These are phyloP conservation scores for Diplodia intermedia DNA, from an alignment of 2,329 filamentous ascomycete genomes.

Conservation along the genomic window DNA sequence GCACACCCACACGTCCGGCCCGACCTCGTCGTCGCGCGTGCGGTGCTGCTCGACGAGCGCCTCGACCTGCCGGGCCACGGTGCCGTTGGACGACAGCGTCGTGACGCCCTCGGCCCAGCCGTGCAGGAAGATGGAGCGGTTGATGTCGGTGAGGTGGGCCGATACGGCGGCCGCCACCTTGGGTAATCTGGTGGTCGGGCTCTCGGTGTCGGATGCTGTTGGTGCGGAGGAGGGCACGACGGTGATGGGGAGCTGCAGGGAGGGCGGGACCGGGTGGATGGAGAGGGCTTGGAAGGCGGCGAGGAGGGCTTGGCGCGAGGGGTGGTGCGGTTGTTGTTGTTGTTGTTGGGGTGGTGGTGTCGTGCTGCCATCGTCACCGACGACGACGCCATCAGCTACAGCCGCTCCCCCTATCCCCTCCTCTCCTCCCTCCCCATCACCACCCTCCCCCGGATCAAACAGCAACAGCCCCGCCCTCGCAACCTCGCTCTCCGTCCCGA, in stretches of 20 bases:
- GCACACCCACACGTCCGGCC: constrained; percentile 70
- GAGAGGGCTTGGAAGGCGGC: constrained; percentile 49
- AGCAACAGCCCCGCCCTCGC: constrained; percentile 66
- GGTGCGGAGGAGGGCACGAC: constrained; percentile 59
- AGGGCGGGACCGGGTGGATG: constrained; percentile 59
- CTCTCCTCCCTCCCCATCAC: constrained; percentile 36
- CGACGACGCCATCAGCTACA: neutral
- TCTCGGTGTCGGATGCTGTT: neutral
- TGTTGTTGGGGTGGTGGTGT: neutral
- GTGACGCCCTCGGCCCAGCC: constrained; percentile 70
- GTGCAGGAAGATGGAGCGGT: constrained; percentile 73
- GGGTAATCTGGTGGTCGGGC: neutral
- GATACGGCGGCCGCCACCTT: constrained; percentile 53
- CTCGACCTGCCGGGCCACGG: constrained; percentile 71
- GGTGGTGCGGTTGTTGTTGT: neutral
- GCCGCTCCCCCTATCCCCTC: constrained; percentile 30
- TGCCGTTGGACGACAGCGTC: constrained; percentile 74
- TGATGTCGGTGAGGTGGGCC: constrained; percentile 64
- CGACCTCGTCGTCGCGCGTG: constrained; percentile 56
- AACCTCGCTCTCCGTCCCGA: constrained; percentile 53
- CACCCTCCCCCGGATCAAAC: neutral
- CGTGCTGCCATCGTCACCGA: neutral
- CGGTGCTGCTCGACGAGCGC: constrained; percentile 61
- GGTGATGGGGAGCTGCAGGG: constrained; percentile 67
- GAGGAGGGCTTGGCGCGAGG: constrained; percentile 31